Evolutionary conservation across 2,329 filamentous ascomycete genomes (phyloP), one percentile per base, ranked within the genome.

Genomic region (Venturia effusa): DNA sequence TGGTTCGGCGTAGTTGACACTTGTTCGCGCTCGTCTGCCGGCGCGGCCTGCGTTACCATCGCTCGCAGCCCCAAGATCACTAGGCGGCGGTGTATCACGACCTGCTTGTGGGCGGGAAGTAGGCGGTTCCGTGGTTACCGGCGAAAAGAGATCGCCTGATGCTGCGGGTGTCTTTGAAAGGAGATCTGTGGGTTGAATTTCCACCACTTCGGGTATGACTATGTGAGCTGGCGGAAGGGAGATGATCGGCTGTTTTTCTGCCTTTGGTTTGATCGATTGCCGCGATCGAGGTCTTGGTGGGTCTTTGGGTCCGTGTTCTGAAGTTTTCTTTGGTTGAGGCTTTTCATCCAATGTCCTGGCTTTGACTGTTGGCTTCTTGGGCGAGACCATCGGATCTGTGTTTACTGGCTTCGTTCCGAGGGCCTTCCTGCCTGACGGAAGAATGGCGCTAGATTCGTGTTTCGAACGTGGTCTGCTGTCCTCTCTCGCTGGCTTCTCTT

Each of bases 1-100:
- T 1, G 79, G 79, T 66, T 81, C 79, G 15, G 79, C 78, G 66
- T 81, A 81, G 69, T 76, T 80, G 60, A 80, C 78, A 40, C 76
- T 74, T 22, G 76, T 71, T 30, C 79, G 73, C 17, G 77, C 77
- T 65, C 79, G 74, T 64, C 79, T 73, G 2, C 75, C 77, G 13
- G 78, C 76, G 40, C 79, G 71, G 27, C 69, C 72, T 22, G 69
- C 70, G 43, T 71, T 71, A 27, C 70, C 71, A 19, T 65, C 70
- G 54, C 71, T 70, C 61, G 76, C 74, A 1, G 68, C 67, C 62
- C 67, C 69, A 0, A 79, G 69, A 59, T 78, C 74, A 17, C 70
- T 70, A 0, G 77, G 76, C 13, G 77, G 76, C 63, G 78, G 77
- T 24, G 78, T 79, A 62, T 78, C 76, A 59, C 73, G 75, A 43